Evolutionary conservation across 495 filamentous ascomycete species (phyloP).

Genomic region (Glutinoglossum americanum): DNA sequence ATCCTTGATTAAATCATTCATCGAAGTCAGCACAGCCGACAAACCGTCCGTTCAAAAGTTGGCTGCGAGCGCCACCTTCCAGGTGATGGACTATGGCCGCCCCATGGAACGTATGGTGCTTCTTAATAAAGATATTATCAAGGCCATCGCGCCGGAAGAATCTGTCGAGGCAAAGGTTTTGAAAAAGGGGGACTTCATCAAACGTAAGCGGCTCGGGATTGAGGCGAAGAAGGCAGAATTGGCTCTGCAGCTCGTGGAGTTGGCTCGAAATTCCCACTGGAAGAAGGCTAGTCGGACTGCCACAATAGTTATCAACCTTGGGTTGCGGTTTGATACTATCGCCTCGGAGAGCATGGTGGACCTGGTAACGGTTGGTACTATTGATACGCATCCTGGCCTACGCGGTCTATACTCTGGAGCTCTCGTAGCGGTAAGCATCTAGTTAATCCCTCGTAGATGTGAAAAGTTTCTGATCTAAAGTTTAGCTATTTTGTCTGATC

Average conservation of each 20-base stretch:
- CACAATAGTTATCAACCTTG: conserved; percentile 71
- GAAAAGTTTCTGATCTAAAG: not conserved
- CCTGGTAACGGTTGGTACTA: conserved; percentile 61
- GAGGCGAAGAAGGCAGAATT: conserved; percentile 66
- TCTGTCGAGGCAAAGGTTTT: conserved; percentile 40
- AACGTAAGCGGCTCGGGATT: conserved; percentile 47
- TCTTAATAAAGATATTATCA: conserved; percentile 47
- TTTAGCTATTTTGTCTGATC: conserved; percentile 47
- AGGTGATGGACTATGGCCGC: conserved; percentile 79
- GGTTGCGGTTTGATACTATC: conserved; percentile 71
- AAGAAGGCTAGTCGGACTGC: conserved; percentile 79
- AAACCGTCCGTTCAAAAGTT: conserved; percentile 87
- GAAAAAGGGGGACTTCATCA: conserved; percentile 45
- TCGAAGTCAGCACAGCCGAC: conserved; percentile 72
- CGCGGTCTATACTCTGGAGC: conserved; percentile 60
- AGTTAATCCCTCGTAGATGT: not conserved
- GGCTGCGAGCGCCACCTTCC: conserved; percentile 56
- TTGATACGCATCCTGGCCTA: conserved; percentile 75
- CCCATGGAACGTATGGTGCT: conserved; percentile 71
- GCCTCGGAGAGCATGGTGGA: conserved; percentile 63
- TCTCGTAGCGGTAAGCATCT: conserved; percentile 30
- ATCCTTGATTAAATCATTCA: conserved; percentile 64
- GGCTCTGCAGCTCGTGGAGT: conserved; percentile 56
- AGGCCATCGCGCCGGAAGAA: conserved; percentile 51
- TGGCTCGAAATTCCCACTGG: conserved; percentile 71